A percentile compares a stretch with the other conserved stretches of the same genome.
Evolutionary conservation across 2,329 filamentous ascomycete genomes (phyloP).

Genomic region (Phaeoacremonium minimum): DNA sequence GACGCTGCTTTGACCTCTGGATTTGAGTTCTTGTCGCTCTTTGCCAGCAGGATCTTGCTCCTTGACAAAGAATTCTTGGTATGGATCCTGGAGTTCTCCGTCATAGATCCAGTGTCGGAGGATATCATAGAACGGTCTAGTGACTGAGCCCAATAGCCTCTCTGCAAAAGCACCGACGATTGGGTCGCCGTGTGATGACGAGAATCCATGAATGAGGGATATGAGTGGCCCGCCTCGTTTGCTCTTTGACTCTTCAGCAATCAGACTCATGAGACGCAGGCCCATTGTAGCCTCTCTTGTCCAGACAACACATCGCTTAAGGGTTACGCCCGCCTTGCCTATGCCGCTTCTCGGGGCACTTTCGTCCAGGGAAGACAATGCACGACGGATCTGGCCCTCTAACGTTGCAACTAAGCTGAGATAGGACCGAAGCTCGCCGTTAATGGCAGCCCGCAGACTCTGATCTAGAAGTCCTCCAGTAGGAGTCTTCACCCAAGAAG

Average conservation of each 20-base stretch:
- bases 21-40: constrained; percentile 39
- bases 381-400: constrained; percentile 85
- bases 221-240: constrained; percentile 87
- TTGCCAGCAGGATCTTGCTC: constrained; percentile 63
- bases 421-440: constrained; percentile 81
- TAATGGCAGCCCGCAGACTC: constrained; percentile 83
- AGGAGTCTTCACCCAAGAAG: constrained; percentile 75
- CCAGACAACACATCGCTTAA: constrained; percentile 96
- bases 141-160: constrained; percentile 79
- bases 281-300: constrained; percentile 96
- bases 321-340: constrained; percentile 82
- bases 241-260: constrained; percentile 84
- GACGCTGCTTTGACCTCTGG: constrained; percentile 74
- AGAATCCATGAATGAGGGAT: constrained; percentile 88
- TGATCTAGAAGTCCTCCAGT: constrained; percentile 86
- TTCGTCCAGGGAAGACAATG: constrained; percentile 70
- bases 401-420: constrained; percentile 85
- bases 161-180: constrained; percentile 93
- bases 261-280: constrained; percentile 84
- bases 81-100: constrained; percentile 94
- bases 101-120: constrained; percentile 97
- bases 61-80: constrained; percentile 89
- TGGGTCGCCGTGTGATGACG: constrained; percentile 89
- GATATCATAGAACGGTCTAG: constrained; percentile 94
- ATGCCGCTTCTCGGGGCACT: constrained; percentile 64